Evolutionary conservation across 2,329 filamentous ascomycete species (phyloP).

Genomic region (Rhinocladiella similis): DNA sequence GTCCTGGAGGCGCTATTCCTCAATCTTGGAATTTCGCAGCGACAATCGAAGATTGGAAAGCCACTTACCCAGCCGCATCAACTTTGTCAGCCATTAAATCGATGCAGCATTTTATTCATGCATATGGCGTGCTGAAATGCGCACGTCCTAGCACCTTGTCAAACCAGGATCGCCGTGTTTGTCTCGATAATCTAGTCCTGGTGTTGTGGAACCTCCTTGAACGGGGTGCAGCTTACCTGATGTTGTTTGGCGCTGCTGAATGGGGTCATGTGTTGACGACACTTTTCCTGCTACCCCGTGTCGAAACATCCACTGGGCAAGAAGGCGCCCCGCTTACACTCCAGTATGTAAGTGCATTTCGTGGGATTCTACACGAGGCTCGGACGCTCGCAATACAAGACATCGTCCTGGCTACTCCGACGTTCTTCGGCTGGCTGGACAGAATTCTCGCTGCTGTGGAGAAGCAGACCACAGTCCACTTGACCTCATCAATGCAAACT

Average conservation of each 20-base stretch:
- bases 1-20: not conserved
- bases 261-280: slow-evolving; percentile 20
- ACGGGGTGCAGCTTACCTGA: slow-evolving; percentile 6
- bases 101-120: slow-evolving; percentile 13
- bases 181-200: slow-evolving; percentile 4
- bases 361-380: not conserved
- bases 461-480: not conserved
- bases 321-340: not conserved
- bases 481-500: not conserved
- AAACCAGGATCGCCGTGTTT: not conserved
- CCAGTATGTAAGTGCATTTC: slow-evolving; percentile 8
- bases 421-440: slow-evolving; percentile 15
- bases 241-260: slow-evolving; percentile 11
- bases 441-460: slow-evolving; percentile 13
- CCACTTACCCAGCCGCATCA: not conserved
- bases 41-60: slow-evolving; percentile 1
- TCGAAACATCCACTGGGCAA: slow-evolving; percentile 2
- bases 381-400: not conserved
- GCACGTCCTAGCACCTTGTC: not conserved
- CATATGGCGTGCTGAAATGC: slow-evolving; percentile 13
- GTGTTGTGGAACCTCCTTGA: slow-evolving; percentile 11
- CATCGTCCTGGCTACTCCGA: not conserved
- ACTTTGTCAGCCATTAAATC: slow-evolving; percentile 1
- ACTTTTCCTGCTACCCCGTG: slow-evolving; percentile 17
- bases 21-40: not conserved